A percentile compares a stretch with the other conserved stretches of the same genome.
Conservation (phyloP, 2,329 filamentous ascomycete species). For the Acarospora socialis region DNA sequence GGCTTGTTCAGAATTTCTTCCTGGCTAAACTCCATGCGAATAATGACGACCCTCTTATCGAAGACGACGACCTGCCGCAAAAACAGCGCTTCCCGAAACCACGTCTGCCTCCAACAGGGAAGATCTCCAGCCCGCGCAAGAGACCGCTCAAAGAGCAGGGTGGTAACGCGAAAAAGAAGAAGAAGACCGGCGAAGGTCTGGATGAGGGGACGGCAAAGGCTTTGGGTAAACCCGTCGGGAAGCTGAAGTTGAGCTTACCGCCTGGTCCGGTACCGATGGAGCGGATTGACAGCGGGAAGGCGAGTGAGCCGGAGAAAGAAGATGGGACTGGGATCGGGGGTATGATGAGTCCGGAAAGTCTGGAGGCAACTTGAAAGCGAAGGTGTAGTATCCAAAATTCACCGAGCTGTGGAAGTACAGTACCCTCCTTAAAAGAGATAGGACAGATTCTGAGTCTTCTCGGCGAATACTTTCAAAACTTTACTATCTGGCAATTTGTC, state of each 20-base stretch:
- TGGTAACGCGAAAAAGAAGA: constrained; percentile 74
- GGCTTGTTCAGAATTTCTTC: constrained; percentile 83
- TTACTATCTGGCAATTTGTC: too few species aligned
- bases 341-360: too few species aligned
- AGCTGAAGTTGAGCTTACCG: constrained; percentile 32
- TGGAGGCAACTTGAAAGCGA: too few species aligned
- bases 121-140: constrained; percentile 76
- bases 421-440: too few species aligned
- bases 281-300: too few species aligned
- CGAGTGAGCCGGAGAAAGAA: too few species aligned
- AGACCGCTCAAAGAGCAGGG: constrained; percentile 69
- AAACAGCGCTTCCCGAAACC: constrained; percentile 65
- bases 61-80: constrained; percentile 85
- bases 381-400: too few species aligned
- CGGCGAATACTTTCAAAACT: too few species aligned
- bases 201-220: background rate
- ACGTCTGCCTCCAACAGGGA: constrained; percentile 57
- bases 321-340: too few species aligned
- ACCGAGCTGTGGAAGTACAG: too few species aligned
- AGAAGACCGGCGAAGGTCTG: constrained; percentile 40
- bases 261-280: too few species aligned
- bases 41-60: constrained; percentile 65
- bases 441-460: too few species aligned
- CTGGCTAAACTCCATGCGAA: constrained; percentile 75
- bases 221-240: constrained; percentile 38